A percentile compares a stretch with the other conserved stretches of the same genome.
phyloP scores from a whole-genome alignment of 2,329 filamentous ascomycete genomes.

The Diaporthe helianthi region DNA sequence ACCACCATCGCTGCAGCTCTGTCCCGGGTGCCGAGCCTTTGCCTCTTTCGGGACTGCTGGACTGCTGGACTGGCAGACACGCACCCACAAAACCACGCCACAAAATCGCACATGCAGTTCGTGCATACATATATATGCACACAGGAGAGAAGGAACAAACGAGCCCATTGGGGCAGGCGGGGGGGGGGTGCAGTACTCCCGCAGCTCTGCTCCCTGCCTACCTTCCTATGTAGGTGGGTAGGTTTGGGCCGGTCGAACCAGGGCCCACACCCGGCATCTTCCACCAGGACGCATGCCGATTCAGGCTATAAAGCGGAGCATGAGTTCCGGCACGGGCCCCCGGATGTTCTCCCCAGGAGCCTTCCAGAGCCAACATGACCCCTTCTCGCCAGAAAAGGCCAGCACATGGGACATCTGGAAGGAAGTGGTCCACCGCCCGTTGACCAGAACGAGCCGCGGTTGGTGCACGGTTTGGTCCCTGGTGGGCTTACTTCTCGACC shows the following conservation, averaged over 20 bases:
- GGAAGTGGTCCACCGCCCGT: neutral
- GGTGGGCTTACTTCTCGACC: neutral
- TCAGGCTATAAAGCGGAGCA: constrained; percentile 15
- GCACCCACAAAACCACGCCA: neutral
- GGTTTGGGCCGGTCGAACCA: constrained; percentile 1
- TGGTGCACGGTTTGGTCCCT: neutral
- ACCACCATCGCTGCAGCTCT: constrained; percentile 15
- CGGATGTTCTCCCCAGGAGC: neutral
- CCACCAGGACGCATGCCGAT: neutral
- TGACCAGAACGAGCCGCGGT: neutral
- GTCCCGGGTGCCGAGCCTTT: constrained; percentile 16
- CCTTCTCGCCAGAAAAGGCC: neutral
- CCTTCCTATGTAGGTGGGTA: too few species aligned
- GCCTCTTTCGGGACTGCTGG: neutral
- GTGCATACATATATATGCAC: neutral
- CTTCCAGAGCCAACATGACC: neutral
- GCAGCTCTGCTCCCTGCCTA: neutral
- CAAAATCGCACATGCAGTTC: neutral
- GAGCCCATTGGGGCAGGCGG: too few species aligned
- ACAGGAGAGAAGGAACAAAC: neutral
- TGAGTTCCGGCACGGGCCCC: neutral
- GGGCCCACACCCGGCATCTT: neutral
- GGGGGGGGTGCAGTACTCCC: neutral
- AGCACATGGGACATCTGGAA: too few species aligned
- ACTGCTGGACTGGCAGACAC: neutral